Percentiles rank a stretch among this genome's conserved stretches.
Conservation (phyloP, 805 yeast genomes). For the Candida germanica region DNA sequence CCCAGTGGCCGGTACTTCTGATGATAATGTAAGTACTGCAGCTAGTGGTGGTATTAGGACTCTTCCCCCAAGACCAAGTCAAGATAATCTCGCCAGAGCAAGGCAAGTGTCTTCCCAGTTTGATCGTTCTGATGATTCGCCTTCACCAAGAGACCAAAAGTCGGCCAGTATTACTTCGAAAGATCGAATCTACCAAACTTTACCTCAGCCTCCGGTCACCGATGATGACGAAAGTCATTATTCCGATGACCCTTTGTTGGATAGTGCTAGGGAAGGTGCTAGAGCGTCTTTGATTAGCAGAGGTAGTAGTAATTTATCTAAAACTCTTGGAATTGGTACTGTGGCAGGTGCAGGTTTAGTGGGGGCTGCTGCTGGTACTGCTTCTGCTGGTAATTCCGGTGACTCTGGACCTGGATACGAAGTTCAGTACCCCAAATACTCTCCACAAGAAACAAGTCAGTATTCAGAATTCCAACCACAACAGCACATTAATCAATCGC, state of each 20-base stretch:
- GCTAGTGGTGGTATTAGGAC: background rate
- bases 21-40: background rate
- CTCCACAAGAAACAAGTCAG: background rate
- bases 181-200: conserved; percentile 10
- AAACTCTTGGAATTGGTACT: background rate
- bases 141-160: background rate
- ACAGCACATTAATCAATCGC: background rate
- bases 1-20: background rate
- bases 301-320: background rate
- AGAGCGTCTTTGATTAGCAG: background rate
- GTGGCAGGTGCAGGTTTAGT: background rate
- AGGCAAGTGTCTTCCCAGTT: conserved; percentile 20
- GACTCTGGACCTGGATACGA: background rate
- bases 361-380: background rate
- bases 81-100: conserved; percentile 22
- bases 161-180: background rate
- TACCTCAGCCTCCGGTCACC: conserved; percentile 13
- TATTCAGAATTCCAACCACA: no score
- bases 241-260: conserved; percentile 8
- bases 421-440: background rate
- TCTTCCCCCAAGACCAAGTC: conserved; percentile 26
- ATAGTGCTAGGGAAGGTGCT: background rate
- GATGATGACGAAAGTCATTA: conserved; percentile 9
- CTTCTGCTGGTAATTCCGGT: background rate
- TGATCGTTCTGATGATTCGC: conserved; percentile 2